phyloP scores from a whole-genome alignment of 306 rosid species.

The Lithocarpus polystachyus region DNA sequence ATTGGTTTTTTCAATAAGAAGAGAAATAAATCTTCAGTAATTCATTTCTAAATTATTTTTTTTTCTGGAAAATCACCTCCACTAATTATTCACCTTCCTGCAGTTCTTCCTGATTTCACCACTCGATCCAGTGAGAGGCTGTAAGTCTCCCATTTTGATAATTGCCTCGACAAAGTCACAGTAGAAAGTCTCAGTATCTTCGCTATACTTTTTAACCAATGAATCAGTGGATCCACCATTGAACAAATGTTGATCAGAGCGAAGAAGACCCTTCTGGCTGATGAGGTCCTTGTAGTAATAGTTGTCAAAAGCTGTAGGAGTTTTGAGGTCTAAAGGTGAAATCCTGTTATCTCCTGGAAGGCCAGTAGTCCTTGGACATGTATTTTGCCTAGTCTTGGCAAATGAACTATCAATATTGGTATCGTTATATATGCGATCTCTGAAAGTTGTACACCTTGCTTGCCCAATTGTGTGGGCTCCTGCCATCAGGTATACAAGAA shows the following conservation, averaged over 20 bases:
- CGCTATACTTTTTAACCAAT: slow-evolving; percentile 45
- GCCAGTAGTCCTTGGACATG: slow-evolving; percentile 41
- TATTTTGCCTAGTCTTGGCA: slow-evolving; percentile 39
- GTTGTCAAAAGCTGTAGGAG: slow-evolving; percentile 56
- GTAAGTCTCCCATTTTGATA: slow-evolving; percentile 71
- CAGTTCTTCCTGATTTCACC: slow-evolving; percentile 78
- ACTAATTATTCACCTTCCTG: slow-evolving; percentile 27
- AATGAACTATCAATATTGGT: slow-evolving; percentile 49
- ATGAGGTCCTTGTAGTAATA: slow-evolving; percentile 57
- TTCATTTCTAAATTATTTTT: too few species aligned
- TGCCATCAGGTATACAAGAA: slow-evolving; percentile 5
- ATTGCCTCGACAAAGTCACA: slow-evolving; percentile 57
- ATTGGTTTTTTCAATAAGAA: background rate
- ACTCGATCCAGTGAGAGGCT: slow-evolving; percentile 58
- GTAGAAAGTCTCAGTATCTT: slow-evolving; percentile 28
- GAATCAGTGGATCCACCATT: slow-evolving; percentile 72
- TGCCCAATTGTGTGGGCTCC: slow-evolving; percentile 79
- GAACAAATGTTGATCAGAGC: slow-evolving; percentile 60
- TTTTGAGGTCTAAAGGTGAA: slow-evolving; percentile 45
- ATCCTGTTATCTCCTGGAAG: slow-evolving; percentile 53
- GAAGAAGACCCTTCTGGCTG: slow-evolving; percentile 58
- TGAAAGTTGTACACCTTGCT: slow-evolving; percentile 58
- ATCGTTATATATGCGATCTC: slow-evolving; percentile 48
- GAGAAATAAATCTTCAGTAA: background rate
- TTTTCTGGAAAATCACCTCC: background rate